These are phyloP conservation scores for Symbiodinium pilosum DNA, from an alignment of 73 alveolate species.

Conservation along the genomic window DNA sequence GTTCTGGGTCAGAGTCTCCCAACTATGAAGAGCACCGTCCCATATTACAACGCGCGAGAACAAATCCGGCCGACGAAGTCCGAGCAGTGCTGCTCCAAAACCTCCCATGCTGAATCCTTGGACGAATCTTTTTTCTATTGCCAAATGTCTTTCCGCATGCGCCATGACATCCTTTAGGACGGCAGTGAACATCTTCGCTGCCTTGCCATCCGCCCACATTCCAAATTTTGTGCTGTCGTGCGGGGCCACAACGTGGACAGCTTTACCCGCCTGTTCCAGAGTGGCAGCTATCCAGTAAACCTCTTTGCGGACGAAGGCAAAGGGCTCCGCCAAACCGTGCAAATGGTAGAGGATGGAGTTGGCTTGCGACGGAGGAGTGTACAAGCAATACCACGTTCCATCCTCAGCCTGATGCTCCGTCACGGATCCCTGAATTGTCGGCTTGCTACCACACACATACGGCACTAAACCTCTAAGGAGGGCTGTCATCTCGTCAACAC, in stretches of 20 bases:
- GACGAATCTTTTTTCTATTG: neutral
- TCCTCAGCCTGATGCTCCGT: neutral
- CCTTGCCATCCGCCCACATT: slow-evolving; percentile 23
- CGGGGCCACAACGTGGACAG: neutral
- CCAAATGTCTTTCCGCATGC: neutral
- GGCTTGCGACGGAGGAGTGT: neutral
- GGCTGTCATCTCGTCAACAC: neutral
- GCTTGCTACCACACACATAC: neutral
- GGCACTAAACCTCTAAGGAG: neutral
- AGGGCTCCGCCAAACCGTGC: neutral
- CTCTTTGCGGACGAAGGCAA: neutral
- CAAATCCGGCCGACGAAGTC: neutral
- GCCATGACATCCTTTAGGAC: neutral
- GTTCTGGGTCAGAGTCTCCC: neutral
- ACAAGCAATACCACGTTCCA: neutral
- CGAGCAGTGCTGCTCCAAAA: neutral
- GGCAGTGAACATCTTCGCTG: neutral
- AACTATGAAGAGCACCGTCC: slow-evolving; percentile 34
- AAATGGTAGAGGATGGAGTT: neutral
- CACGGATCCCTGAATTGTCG: neutral
- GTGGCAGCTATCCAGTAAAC: slow-evolving; percentile 21
- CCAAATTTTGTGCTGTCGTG: neutral
- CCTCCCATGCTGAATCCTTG: slow-evolving; percentile 17
- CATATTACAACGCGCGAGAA: neutral
- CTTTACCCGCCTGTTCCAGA: slow-evolving; percentile 3